Evolutionary conservation across 345 rosid genomes (phyloP), one percentile per base, ranked within the genome.

Genomic region (Murraya koenigii): DNA sequence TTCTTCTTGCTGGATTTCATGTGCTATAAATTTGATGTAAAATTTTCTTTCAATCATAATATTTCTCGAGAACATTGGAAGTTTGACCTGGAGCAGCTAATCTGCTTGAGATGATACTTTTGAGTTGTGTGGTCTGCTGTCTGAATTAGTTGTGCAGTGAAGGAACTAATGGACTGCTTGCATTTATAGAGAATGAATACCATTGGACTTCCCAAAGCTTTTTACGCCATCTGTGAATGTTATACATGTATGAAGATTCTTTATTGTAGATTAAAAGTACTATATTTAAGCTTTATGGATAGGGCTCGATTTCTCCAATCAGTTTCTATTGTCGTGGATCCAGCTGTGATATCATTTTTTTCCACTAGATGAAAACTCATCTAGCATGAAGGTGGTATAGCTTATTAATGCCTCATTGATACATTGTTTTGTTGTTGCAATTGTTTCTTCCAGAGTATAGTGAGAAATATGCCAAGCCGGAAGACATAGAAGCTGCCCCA

Each of bases 391-490:
- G 68, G 56, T 62, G 66, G 49, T 44, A 44, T 13, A 28, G 20
- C 52, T 78, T 55, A 36, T 38, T 32, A 54, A 4, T 39, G 22
- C n/a, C 22, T 17, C 33, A 10, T 38, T 54, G 32, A 1, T 52
- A 22, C 19, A 23, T 32, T 20, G 69, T 26, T 28, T 62, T 22
- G 44, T 7, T 6, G 32, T 38, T 64, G 28, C 23, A 41, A 28
- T 66, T 80, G 60, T 55, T 70, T 80, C 19, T 36, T 79, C 26
- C 78, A 92, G 94, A 90, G 66, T 86, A 81, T 78, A 85, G 93
- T 62, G 84, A 82, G 82, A 85, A 78, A 82, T 90, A 90, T 85
- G 97, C 94, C 49, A 87, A 85, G 80, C 89, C 87, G n/a, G 87
- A 85, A 30, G 91, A 85, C 54, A 58, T 76, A 17, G 87, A 82